Conservation (phyloP, 2,329 filamentous ascomycete species). For the Madurella mycetomatis region DNA sequence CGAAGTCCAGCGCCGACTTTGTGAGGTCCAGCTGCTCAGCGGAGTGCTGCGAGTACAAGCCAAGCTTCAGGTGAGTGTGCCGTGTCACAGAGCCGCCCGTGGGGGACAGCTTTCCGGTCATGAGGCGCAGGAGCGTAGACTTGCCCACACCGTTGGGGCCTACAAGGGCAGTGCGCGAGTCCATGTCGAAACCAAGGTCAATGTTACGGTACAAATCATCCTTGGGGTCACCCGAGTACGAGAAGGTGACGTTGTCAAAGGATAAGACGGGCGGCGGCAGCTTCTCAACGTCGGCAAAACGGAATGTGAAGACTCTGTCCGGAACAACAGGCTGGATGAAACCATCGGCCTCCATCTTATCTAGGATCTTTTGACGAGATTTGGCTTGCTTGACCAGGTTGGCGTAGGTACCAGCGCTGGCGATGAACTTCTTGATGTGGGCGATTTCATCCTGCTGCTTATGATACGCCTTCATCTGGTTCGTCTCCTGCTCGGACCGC, state of each 20-base stretch:
- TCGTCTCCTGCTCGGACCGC: conserved; percentile 85
- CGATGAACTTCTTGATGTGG: conserved; percentile 99
- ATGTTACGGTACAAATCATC: conserved; percentile 96
- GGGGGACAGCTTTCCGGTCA: conserved; percentile 91
- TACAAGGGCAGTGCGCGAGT: conserved; percentile 93
- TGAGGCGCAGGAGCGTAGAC: conserved; percentile 90
- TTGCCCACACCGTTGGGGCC: conserved; percentile 99
- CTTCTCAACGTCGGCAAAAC: conserved; percentile 98
- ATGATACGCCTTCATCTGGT: conserved; percentile 98
- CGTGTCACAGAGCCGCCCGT: conserved; percentile 77
- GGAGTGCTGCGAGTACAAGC: conserved; percentile 97
- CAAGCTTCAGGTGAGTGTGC: conserved; percentile 97
- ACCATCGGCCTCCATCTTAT: conserved; percentile 99
- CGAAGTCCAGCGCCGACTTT: conserved; percentile 96
- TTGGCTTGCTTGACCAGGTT: conserved; percentile 99
- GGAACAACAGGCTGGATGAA: conserved; percentile 87
- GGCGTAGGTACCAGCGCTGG: conserved; percentile 98
- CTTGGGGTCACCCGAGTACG: conserved; percentile 82
- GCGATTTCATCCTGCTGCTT: conserved; percentile 99
- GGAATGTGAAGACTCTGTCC: conserved; percentile 93
- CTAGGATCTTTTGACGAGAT: conserved; percentile 98
- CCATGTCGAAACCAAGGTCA: conserved; percentile 99
- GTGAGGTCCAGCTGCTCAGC: conserved; percentile 97
- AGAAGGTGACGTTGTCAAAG: conserved; percentile 96
- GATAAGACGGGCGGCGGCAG: conserved; percentile 95